Conservation (phyloP, 1,284 basidiomycete species). For the Sparassis latifolia region DNA sequence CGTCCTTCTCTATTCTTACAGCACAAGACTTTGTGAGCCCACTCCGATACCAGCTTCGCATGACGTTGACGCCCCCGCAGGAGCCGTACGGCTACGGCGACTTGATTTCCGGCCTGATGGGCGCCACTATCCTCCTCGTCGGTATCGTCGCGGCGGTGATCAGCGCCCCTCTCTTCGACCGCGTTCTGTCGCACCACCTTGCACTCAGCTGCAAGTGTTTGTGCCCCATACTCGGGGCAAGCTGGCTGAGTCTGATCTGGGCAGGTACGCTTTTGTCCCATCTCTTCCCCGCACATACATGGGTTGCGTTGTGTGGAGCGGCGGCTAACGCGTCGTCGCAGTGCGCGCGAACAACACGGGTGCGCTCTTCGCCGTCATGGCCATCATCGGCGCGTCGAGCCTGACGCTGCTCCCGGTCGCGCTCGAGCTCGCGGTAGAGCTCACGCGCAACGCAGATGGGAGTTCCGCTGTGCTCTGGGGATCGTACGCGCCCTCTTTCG, state of each 20-base stretch:
- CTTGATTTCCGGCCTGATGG: conserved; percentile 58
- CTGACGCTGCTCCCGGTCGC: conserved; percentile 67
- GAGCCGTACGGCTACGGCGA: conserved; percentile 62
- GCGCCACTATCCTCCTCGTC: conserved; percentile 58
- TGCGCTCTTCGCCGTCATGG: conserved; percentile 58
- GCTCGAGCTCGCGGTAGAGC: conserved; percentile 69
- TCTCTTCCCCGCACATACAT: not conserved
- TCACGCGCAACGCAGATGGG: conserved; percentile 71
- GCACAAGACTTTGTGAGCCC: conserved; percentile 58
- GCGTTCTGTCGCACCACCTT: conserved; percentile 66
- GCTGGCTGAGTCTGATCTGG: conserved; percentile 74
- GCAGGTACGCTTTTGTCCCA: conserved; percentile 41
- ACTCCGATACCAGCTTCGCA: not conserved
- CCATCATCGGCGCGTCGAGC: conserved; percentile 57
- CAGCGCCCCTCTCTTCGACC: conserved; percentile 70
- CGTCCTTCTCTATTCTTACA: conserved; percentile 55
- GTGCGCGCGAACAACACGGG: conserved; percentile 54
- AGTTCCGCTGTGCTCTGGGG: conserved; percentile 73
- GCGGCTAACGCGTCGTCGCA: conserved; percentile 16
- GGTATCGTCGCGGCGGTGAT: conserved; percentile 62
- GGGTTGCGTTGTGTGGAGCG: not conserved
- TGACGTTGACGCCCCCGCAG: conserved; percentile 28
- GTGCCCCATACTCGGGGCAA: conserved; percentile 50
- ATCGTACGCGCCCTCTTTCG: conserved; percentile 33
- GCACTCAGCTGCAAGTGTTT: conserved; percentile 53